These are phyloP conservation scores for Porcisia deanei DNA, from an alignment of 208 protist species.

Conservation along the genomic window DNA sequence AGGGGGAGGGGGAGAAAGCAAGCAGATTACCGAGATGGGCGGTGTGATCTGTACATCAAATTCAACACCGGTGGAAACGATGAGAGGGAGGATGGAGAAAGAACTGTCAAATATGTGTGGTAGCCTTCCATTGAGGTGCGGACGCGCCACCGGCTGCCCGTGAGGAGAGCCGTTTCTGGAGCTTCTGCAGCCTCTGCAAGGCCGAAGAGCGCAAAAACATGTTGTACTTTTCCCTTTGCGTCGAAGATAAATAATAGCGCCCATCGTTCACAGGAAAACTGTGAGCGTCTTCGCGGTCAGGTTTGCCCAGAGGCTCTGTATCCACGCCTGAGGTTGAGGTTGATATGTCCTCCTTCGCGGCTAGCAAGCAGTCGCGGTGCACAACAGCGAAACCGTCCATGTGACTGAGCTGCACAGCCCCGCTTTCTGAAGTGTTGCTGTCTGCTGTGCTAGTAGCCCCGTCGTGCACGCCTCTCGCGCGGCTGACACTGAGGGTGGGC, in stretches of 20 bases:
- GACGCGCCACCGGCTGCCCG: neutral
- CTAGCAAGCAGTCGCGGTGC: neutral
- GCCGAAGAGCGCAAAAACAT: constrained; percentile 47
- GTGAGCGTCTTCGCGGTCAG: neutral
- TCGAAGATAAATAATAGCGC: constrained; percentile 27
- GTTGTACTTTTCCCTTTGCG: constrained; percentile 46
- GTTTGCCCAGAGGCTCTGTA: neutral
- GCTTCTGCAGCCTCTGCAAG: constrained; percentile 30
- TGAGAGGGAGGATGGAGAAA: neutral
- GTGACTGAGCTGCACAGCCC: neutral
- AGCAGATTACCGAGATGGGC: neutral
- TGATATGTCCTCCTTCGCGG: neutral
- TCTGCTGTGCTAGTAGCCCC: neutral
- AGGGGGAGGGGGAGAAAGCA: neutral
- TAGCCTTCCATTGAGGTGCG: neutral
- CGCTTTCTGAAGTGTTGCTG: neutral
- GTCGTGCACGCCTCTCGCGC: neutral
- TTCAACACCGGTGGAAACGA: neutral
- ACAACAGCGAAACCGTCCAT: neutral
- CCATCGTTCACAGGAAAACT: neutral
- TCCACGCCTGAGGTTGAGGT: neutral
- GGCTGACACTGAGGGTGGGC: neutral
- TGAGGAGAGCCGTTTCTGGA: constrained; percentile 7
- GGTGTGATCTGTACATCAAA: neutral
- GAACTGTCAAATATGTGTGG: neutral